phyloP scores from a whole-genome alignment of 2,329 filamentous ascomycete species.

The Phaeosphaeria sp. region DNA sequence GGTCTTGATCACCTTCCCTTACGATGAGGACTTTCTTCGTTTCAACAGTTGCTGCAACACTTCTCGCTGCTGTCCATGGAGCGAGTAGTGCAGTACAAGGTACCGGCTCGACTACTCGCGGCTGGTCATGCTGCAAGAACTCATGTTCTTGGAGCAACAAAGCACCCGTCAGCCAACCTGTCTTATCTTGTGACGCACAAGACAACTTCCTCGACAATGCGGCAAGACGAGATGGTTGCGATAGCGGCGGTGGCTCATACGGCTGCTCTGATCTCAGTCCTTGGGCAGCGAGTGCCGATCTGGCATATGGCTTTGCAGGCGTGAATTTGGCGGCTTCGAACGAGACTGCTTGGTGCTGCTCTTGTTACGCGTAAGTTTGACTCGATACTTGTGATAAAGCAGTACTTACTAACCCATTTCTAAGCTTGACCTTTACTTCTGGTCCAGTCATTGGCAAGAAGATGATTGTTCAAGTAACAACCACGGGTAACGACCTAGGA shows the following conservation, averaged over 20 bases:
- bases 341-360: conserved; percentile 67
- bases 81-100: conserved; percentile 21
- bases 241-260: conserved; percentile 59
- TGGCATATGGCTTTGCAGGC: conserved; percentile 68
- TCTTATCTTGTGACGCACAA: conserved; percentile 59
- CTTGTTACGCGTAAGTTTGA: conserved; percentile 59
- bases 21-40: background rate
- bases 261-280: conserved; percentile 64
- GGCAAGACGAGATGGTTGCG: conserved; percentile 58
- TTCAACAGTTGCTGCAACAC: background rate
- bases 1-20: background rate
- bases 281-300: conserved; percentile 61
- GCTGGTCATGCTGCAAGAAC: conserved; percentile 31
- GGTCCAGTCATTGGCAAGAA: conserved; percentile 62
- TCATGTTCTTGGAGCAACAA: conserved; percentile 66
- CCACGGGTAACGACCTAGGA: conserved; percentile 64
- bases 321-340: conserved; percentile 61
- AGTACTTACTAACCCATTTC: background rate
- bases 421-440: conserved; percentile 61
- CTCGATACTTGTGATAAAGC: no score
- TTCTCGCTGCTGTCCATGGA: background rate
- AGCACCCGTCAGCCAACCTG: conserved; percentile 56
- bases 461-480: conserved; percentile 68
- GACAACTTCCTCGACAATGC: conserved; percentile 60
- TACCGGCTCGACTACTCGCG: conserved; percentile 23